These are phyloP conservation scores for Penicillium lividum DNA, from an alignment of 495 filamentous ascomycete species.

Conservation along the genomic window DNA sequence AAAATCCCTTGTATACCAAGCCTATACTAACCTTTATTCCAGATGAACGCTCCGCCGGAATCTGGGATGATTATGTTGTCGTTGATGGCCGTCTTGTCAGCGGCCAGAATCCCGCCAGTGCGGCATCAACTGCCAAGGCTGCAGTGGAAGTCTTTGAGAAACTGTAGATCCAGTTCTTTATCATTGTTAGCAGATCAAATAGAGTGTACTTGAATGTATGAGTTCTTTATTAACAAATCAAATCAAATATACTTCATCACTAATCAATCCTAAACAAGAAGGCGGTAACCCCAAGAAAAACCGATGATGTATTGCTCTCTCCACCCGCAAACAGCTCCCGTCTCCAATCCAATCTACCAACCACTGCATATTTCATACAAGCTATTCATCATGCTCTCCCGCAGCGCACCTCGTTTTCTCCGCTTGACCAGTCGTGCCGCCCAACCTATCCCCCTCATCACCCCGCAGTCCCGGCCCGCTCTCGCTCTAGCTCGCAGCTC, in stretches of 20 bases:
- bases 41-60: slow-evolving; percentile 40
- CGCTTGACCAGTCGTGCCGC: not conserved
- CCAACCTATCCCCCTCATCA: not conserved
- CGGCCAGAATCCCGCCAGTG: slow-evolving; percentile 70
- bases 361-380: not conserved
- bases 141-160: slow-evolving; percentile 43
- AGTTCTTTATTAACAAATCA: too few species aligned
- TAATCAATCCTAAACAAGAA: not conserved
- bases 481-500: not conserved
- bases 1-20: too few species aligned
- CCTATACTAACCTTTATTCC: not conserved
- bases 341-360: not conserved
- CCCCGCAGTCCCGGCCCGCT: not conserved
- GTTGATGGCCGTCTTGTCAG: slow-evolving; percentile 63
- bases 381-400: not conserved
- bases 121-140: slow-evolving; percentile 47
- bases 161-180: not conserved
- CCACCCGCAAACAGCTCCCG: not conserved
- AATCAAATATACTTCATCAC: not conserved
- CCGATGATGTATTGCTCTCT: slow-evolving; percentile 1
- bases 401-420: not conserved
- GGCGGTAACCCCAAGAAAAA: not conserved
- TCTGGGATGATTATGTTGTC: slow-evolving; percentile 50
- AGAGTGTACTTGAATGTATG: too few species aligned
- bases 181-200: too few species aligned